Evolutionary conservation across 2,329 filamentous ascomycete genomes (phyloP).

Genomic region (Pyrenophora seminiperda): DNA sequence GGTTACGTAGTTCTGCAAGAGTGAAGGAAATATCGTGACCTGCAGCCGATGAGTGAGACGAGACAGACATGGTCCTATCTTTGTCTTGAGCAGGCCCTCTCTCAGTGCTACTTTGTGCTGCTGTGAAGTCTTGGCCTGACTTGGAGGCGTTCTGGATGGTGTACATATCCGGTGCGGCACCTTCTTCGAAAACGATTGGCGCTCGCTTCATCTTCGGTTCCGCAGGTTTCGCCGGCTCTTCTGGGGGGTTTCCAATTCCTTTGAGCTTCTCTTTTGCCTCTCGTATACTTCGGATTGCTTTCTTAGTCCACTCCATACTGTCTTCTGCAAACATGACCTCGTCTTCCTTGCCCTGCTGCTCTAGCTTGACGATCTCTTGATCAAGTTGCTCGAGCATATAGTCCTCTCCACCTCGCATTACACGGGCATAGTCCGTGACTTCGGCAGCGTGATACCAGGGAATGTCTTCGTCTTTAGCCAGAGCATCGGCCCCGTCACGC

Average conservation of each 20-base stretch:
- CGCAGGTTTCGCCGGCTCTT: constrained; percentile 56
- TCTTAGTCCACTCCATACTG: constrained; percentile 81
- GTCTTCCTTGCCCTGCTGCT: constrained; percentile 82
- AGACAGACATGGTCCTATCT: constrained; percentile 36
- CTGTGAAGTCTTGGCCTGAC: constrained; percentile 50
- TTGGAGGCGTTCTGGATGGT: constrained; percentile 54
- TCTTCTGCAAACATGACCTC: constrained; percentile 91
- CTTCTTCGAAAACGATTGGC: constrained; percentile 57
- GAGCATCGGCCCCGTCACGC: constrained; percentile 74
- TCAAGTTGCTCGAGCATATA: constrained; percentile 87
- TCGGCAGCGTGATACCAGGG: constrained; percentile 96
- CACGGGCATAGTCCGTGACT: constrained; percentile 89
- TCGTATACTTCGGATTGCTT: constrained; percentile 75
- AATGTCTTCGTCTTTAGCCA: constrained; percentile 73
- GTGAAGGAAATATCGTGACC: constrained; percentile 48
- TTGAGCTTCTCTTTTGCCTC: constrained; percentile 76
- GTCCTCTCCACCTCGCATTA: constrained; percentile 90
- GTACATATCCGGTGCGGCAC: constrained; percentile 59
- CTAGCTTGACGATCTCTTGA: constrained; percentile 74
- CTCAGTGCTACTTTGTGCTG: constrained; percentile 13
- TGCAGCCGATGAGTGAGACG: constrained; percentile 39
- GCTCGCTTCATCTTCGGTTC: constrained; percentile 56
- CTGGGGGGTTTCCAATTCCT: constrained; percentile 69
- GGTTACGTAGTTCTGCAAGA: constrained; percentile 53
- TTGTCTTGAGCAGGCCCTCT: constrained; percentile 5